Evolutionary conservation across 768 basidiomycete genomes (phyloP).

Genomic region (Pholiota conissans): DNA sequence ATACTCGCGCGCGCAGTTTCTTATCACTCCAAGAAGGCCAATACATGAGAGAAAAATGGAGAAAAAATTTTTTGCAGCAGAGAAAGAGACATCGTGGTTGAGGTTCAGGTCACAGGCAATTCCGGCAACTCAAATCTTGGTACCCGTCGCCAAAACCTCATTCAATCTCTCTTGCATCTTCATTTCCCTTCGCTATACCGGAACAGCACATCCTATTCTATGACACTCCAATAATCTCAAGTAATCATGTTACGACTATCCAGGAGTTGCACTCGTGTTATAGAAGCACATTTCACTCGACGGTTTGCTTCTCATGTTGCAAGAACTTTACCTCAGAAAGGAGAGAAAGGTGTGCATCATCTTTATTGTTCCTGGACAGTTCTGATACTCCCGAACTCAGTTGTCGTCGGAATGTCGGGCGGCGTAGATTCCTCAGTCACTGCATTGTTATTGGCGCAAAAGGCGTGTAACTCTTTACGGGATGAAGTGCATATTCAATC

Average conservation of each 20-base stretch:
- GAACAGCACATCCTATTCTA: too few relatives aligned
- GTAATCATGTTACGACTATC: neutral
- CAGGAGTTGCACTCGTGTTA: neutral
- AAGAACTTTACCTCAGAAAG: slow-evolving; percentile 22
- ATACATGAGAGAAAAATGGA: too few relatives aligned
- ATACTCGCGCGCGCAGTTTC: too few relatives aligned
- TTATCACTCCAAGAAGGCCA: too few relatives aligned
- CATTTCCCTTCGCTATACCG: too few relatives aligned
- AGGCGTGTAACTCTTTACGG: slow-evolving; percentile 39
- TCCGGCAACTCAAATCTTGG: too few relatives aligned
- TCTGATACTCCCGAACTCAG: slow-evolving; percentile 34
- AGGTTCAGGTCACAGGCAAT: too few relatives aligned
- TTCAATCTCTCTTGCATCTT: too few relatives aligned
- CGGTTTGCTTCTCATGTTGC: neutral
- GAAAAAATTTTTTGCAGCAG: too few relatives aligned
- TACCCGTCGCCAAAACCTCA: too few relatives aligned
- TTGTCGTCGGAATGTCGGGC: slow-evolving; percentile 92
- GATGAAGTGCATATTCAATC: neutral
- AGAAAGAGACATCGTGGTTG: too few relatives aligned
- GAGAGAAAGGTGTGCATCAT: slow-evolving; percentile 28
- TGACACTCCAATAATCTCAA: neutral
- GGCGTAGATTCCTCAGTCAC: slow-evolving; percentile 94
- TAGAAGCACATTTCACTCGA: slow-evolving; percentile 8
- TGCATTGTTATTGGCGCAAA: slow-evolving; percentile 69
- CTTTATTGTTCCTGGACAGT: too few relatives aligned